phyloP scores from a whole-genome alignment of 441 rosid genomes.

The Pelargonium myrrhifolium region DNA sequence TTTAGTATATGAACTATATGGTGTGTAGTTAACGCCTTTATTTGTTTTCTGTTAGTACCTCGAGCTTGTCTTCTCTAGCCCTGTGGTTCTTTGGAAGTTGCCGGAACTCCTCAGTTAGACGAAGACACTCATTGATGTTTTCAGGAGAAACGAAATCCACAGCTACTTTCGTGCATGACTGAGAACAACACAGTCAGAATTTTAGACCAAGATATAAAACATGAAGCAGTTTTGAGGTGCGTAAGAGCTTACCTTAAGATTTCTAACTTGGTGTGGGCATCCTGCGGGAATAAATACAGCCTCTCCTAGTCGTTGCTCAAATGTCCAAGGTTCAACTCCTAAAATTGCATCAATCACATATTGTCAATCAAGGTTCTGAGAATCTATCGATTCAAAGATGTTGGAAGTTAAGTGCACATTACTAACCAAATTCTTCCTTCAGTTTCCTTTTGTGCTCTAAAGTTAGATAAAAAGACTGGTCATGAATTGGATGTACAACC shows the following conservation, averaged over 20 bases:
- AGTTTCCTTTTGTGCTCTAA: slow-evolving; percentile 65
- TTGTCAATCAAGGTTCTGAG: neutral
- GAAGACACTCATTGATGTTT: slow-evolving; percentile 62
- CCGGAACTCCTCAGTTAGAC: slow-evolving; percentile 73
- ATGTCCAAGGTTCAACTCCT: slow-evolving; percentile 95
- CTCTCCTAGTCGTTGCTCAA: slow-evolving; percentile 72
- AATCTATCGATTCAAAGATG: neutral
- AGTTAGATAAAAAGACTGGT: slow-evolving; percentile 64
- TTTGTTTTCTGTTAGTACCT: slow-evolving; percentile 31
- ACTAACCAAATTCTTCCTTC: slow-evolving; percentile 73
- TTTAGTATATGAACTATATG: neutral
- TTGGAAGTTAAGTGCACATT: neutral
- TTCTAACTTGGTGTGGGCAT: slow-evolving; percentile 93
- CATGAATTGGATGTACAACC: slow-evolving; percentile 86
- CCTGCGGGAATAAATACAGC: too few species aligned
- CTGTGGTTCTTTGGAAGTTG: slow-evolving; percentile 69
- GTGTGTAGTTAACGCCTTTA: neutral
- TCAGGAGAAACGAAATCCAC: slow-evolving; percentile 88
- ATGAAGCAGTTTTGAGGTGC: neutral
- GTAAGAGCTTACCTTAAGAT: slow-evolving; percentile 53
- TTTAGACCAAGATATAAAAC: neutral
- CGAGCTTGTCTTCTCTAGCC: slow-evolving; percentile 88
- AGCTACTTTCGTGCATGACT: slow-evolving; percentile 94
- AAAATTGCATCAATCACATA: neutral
- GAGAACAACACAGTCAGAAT: slow-evolving; percentile 7